Base-by-base conservation (phyloP, 305 asterid species). In the Fraxinus sp. region DNA sequence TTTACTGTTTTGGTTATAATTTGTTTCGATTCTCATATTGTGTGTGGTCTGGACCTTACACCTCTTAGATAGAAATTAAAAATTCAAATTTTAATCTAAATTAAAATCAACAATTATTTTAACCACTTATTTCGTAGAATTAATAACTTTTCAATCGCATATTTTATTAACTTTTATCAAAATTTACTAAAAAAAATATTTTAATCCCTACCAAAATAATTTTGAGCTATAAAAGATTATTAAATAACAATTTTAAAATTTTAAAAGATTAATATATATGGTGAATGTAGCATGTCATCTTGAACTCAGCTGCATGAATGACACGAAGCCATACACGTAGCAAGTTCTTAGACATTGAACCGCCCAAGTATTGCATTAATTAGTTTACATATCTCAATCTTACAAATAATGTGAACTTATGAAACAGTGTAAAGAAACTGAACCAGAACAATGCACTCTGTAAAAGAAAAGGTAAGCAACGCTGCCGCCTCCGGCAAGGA, bases 401-500 rank as follows among this genome's bases (percentile, higher is more conserved):
- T 7, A 0, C 5, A 64, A 64, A 64, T 9, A 64, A 20, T 7
- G 33, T 64, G 16, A 64, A 64, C 13, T 24, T 0, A 14, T 39
- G 41, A 4, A 43, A 62, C 6, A 6, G 46, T 43, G 18, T 43
- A 49, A 49, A 74, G 26, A 18, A 20, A 41, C 20, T 10, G 2
- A 14, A 5, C 13, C 33, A 37, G 39, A 66, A 33, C 20, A 79
- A 93, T 95, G 98, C 86, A 92, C 4, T 76, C 91, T 0, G 83
- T 87, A 0, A 93, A 86, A 62, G 97, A 92, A 86, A 95, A 91
- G 81, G 95, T 90, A 22, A 88, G 90, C 81, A 91, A 92, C 86
- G 97, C 95, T 49, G 94, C 93, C 4, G 93, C 97, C 7, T 87
- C 87, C 2, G 98, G 90, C 35, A 88, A 91, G 87, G 94, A 93